phyloP scores from a whole-genome alignment of 2,329 filamentous ascomycete species.

The Polychaeton citri region DNA sequence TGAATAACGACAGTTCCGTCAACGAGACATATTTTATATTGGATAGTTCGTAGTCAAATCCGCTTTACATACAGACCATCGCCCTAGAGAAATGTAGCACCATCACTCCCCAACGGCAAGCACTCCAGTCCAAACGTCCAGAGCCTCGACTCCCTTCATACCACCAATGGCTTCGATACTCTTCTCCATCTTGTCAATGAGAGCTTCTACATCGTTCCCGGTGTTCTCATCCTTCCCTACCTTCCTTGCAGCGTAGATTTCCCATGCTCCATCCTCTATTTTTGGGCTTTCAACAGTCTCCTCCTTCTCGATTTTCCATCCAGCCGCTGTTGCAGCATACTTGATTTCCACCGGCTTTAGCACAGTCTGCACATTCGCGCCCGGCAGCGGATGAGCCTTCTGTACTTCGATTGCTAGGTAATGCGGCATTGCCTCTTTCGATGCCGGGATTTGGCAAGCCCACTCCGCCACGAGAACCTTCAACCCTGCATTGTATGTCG shows the following conservation, averaged over 20 bases:
- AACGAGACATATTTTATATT: too few species aligned
- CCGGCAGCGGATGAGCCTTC: constrained; percentile 24
- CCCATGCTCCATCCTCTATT: constrained; percentile 36
- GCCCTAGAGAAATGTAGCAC: too few species aligned
- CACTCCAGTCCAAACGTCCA: constrained; percentile 11
- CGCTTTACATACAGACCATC: too few species aligned
- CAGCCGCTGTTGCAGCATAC: constrained; percentile 20
- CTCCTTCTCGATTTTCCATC: constrained; percentile 28
- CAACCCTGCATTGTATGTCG: constrained; percentile 11
- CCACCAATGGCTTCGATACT: constrained; percentile 2
- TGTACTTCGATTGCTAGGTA: constrained; percentile 41
- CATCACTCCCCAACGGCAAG: constrained; percentile 2
- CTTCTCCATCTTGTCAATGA: constrained; percentile 12
- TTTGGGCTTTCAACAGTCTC: constrained; percentile 20
- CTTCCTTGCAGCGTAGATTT: constrained; percentile 22
- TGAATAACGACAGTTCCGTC: too few species aligned
- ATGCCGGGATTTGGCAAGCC: background rate
- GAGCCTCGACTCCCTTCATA: constrained; percentile 3
- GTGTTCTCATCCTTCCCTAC: constrained; percentile 4
- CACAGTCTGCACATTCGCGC: constrained; percentile 36
- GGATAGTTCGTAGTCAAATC: too few species aligned
- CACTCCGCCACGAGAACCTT: background rate
- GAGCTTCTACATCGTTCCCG: constrained; percentile 19
- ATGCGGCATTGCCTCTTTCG: constrained; percentile 29
- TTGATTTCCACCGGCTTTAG: constrained; percentile 31